Evolutionary conservation across 345 rosid genomes (phyloP).

Genomic region (Conringia planisiliqua): DNA sequence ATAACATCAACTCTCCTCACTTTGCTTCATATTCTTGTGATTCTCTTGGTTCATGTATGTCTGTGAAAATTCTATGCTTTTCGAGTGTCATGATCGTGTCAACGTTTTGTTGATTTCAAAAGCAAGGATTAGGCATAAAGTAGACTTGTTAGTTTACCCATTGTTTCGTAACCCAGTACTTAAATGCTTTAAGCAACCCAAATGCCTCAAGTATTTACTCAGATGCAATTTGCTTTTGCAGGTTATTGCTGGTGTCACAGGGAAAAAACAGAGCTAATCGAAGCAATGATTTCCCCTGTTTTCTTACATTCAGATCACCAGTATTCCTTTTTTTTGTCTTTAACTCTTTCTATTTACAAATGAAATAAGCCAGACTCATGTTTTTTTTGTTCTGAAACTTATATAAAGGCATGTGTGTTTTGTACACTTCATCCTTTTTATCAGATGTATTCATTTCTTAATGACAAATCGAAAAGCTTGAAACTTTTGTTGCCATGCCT

Average conservation of each 20-base stretch:
- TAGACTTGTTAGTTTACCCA: neutral
- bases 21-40: neutral
- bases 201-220: neutral
- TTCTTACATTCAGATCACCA: conserved; percentile 11
- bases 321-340: conserved; percentile 5
- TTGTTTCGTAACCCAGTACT: neutral
- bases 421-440: neutral
- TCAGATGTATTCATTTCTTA: conserved; percentile 6
- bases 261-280: conserved; percentile 54
- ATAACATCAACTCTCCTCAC: neutral
- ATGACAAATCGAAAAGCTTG: conserved; percentile 13
- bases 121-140: neutral
- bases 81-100: neutral
- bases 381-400: conserved; percentile 22
- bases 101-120: neutral
- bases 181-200: neutral
- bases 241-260: conserved; percentile 86
- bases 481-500: conserved; percentile 7
- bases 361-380: conserved; percentile 45
- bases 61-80: neutral
- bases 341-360: conserved; percentile 8
- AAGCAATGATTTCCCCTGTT: neutral
- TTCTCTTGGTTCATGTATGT: neutral
- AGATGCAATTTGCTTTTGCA: conserved; percentile 29
- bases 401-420: conserved; percentile 19